Conservation (phyloP, 805 yeast genomes). For the Zygoascus flipseniorum region DNA sequence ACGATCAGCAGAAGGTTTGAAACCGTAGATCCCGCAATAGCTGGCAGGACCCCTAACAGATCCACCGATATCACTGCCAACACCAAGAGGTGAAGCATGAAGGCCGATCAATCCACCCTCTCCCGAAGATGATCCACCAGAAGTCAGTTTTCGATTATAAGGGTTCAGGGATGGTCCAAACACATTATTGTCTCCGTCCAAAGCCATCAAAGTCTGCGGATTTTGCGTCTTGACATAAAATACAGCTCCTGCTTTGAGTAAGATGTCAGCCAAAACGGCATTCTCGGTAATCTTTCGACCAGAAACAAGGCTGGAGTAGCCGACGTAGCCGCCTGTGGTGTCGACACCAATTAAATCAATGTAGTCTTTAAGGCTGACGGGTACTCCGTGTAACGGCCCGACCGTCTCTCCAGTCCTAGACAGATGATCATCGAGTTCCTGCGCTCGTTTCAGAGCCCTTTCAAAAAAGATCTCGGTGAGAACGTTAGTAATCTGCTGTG, state of each 20-base stretch:
- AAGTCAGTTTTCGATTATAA: conserved; percentile 33
- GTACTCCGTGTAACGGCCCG: conserved; percentile 63
- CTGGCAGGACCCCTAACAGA: conserved; percentile 42
- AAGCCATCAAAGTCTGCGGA: conserved; percentile 50
- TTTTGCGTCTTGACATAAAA: conserved; percentile 54
- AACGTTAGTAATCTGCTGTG: conserved; percentile 36
- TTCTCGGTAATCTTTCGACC: conserved; percentile 31
- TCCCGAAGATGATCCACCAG: conserved; percentile 52
- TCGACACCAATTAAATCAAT: conserved; percentile 40
- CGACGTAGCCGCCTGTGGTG: conserved; percentile 39
- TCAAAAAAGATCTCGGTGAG: conserved; percentile 39
- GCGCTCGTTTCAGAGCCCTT: conserved; percentile 50
- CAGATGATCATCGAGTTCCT: conserved; percentile 44
- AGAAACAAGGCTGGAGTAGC: conserved; percentile 6
- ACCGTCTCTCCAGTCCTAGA: conserved; percentile 36
- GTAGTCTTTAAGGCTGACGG: conserved; percentile 51
- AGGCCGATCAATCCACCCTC: conserved; percentile 41
- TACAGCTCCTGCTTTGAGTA: conserved; percentile 47
- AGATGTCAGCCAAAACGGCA: conserved; percentile 25
- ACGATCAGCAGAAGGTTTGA: conserved; percentile 40
- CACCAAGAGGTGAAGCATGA: conserved; percentile 39
- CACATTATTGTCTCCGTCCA: conserved; percentile 38
- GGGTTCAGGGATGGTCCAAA: conserved; percentile 45
- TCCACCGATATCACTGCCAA: conserved; percentile 49
- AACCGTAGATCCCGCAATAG: conserved; percentile 33